Evolutionary conservation across 169 alveolate genomes (phyloP), one percentile per base, ranked within the genome.

Genomic region (Plasmodium fragile): DNA sequence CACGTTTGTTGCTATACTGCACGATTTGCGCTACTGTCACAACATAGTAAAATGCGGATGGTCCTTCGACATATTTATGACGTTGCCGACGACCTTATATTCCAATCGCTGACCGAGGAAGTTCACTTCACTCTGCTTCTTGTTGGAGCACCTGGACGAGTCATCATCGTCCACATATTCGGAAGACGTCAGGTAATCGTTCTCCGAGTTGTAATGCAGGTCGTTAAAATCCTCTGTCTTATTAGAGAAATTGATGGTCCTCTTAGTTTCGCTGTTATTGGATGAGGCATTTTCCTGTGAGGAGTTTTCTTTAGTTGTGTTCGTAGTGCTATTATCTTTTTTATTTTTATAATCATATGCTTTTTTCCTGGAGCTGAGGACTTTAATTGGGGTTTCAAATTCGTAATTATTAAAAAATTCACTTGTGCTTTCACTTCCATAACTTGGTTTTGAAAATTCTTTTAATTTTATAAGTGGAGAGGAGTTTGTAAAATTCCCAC

Each of bases 321-420:
- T 87, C 3, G 73, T 59, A 22, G 93, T 77, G 43, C 53, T 59
- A 55, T 55, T 78, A 18, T 79, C 93, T 59, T 87, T 87, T 75
- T 65, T 77, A 87, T 28, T 77, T 87, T 78, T 65, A 41, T 34
- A 52, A 41, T 87, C 84, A 87, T 78, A 87, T 30, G 49, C 7
- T 32, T 65, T 87, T 87, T 78, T 55, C 30, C 41, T 77, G 45
- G 87, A 39, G 43, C 79, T 78, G 59, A 87, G 30, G 3, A 75
- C 11, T 87, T 87, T 87, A 39, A 79, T 34, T 77, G 93, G 93
- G 0, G 93, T 87, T 78, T 87, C 93, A 83, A 43, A 72, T 8
- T 77, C 89, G 70, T 87, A 75, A 87, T 77, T 87, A 77, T 87
- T 87, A 87, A 77, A 87, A 75, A 87, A 87, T 55, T 87, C 87